Evolutionary conservation across 768 basidiomycete species (phyloP).

Genomic region (Clavaria fumosa): DNA sequence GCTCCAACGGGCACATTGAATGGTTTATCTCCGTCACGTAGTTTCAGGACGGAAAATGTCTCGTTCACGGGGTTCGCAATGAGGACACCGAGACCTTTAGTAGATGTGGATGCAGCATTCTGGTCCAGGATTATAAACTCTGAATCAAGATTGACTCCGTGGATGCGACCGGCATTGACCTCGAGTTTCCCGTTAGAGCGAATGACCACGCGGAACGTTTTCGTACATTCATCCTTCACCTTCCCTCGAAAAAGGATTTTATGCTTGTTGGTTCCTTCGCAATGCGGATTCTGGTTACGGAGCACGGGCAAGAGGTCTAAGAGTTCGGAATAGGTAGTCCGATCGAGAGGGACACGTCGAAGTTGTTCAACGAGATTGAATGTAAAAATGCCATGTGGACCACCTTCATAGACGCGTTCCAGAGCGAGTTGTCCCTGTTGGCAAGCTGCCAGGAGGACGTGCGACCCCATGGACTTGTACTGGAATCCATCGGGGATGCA

Average conservation of each 20-base stretch:
- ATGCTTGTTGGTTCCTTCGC: conserved; percentile 5
- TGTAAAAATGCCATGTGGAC: conserved; percentile 2
- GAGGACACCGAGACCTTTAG: not conserved
- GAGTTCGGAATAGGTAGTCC: conserved; percentile 1
- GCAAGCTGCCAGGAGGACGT: not conserved
- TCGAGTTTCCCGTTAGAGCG: not conserved
- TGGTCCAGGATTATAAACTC: conserved; percentile 1
- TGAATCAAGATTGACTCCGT: conserved; percentile 4
- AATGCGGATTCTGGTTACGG: conserved; percentile 5
- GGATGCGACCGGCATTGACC: conserved; percentile 3
- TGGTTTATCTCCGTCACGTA: not conserved
- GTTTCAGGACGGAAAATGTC: not conserved
- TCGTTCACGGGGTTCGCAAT: not conserved
- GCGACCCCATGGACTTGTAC: not conserved
- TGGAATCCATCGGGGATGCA: not conserved
- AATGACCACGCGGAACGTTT: not conserved
- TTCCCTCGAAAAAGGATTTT: not conserved
- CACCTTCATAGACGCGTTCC: not conserved
- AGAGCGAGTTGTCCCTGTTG: not conserved
- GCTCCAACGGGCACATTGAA: not conserved
- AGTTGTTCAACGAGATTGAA: conserved; percentile 1
- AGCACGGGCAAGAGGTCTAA: not conserved
- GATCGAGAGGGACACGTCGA: not conserved
- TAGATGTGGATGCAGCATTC: not conserved
- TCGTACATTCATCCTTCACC: not conserved